Conservation (phyloP, 148 eudicot genomes). For the Dysphania ambrosioides region DNA sequence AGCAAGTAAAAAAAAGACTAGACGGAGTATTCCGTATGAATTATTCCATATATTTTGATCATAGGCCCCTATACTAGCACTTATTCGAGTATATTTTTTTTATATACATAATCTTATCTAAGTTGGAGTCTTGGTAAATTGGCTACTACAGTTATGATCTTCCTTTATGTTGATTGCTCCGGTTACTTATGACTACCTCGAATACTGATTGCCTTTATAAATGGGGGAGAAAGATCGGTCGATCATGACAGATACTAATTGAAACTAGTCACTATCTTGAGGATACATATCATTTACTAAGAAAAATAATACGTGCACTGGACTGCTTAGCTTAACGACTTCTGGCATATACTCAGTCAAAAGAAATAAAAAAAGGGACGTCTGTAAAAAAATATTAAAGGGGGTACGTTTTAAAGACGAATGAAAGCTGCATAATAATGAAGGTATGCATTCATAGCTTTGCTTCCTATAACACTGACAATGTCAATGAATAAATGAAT, state of each 20-base stretch:
- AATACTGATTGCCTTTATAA: slow-evolving; percentile 22
- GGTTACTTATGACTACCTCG: slow-evolving; percentile 4
- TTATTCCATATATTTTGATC: no score
- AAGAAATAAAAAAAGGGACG: slow-evolving; percentile 14
- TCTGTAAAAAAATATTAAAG: neutral
- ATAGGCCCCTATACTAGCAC: no score
- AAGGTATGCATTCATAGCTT: slow-evolving; percentile 34
- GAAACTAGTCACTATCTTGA: slow-evolving; percentile 27
- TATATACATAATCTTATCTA: no score
- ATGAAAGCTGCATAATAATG: slow-evolving; percentile 30
- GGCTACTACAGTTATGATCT: neutral
- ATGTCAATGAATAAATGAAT: slow-evolving; percentile 26
- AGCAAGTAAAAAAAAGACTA: no score
- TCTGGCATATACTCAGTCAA: slow-evolving; percentile 24
- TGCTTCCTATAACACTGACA: slow-evolving; percentile 34
- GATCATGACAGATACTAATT: slow-evolving; percentile 21
- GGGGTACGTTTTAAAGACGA: neutral
- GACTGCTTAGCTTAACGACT: slow-evolving; percentile 18
- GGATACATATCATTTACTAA: neutral
- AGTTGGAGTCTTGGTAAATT: neutral
- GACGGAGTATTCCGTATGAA: no score
- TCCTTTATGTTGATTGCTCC: neutral
- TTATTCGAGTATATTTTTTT: no score
- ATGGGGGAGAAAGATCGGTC: slow-evolving; percentile 13
- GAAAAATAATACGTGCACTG: neutral